phyloP scores from a whole-genome alignment of 1,284 basidiomycete species.

The Moesziomyces globuligerus region DNA sequence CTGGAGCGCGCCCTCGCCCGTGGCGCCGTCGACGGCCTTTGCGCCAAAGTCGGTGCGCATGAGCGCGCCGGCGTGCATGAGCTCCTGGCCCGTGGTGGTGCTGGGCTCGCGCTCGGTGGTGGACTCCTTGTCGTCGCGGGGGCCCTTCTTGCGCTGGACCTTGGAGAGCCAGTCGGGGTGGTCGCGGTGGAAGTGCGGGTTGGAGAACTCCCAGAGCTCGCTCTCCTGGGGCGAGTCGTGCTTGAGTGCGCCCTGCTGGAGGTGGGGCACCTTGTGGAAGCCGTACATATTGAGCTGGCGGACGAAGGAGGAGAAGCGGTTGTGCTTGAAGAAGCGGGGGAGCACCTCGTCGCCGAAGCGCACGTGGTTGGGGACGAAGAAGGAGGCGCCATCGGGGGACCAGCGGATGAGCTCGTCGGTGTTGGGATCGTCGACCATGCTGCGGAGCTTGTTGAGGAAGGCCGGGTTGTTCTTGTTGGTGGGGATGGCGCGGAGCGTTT shows the following conservation, averaged over 20 bases:
- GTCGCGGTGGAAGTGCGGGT: constrained; percentile 86
- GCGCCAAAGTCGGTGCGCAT: constrained; percentile 50
- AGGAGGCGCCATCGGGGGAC: constrained; percentile 87
- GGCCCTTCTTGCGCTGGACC: constrained; percentile 76
- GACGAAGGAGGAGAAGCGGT: constrained; percentile 86
- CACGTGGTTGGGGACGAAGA: constrained; percentile 93
- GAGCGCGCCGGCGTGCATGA: constrained; percentile 44
- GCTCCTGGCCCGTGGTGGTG: constrained; percentile 27
- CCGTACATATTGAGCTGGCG: constrained; percentile 83
- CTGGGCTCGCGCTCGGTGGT: constrained; percentile 20
- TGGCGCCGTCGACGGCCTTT: constrained; percentile 9
- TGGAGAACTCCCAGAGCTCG: constrained; percentile 93
- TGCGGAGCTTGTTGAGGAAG: constrained; percentile 87
- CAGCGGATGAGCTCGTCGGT: constrained; percentile 87
- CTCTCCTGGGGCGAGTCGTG: constrained; percentile 71
- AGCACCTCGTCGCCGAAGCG: constrained; percentile 82
- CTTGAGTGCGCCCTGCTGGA: constrained; percentile 89
- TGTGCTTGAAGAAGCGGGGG: constrained; percentile 68
- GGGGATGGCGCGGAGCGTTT: constrained; percentile 38
- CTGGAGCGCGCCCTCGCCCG: constrained; percentile 39
- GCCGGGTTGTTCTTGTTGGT: constrained; percentile 74
- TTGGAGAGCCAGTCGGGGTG: constrained; percentile 89
- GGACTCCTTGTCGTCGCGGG: constrained; percentile 66
- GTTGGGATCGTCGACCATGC: constrained; percentile 88
- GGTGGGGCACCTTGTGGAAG: constrained; percentile 74